These are phyloP conservation scores for Ballota nigra DNA, from an alignment of 257 asterid genomes.

Conservation along the genomic window DNA sequence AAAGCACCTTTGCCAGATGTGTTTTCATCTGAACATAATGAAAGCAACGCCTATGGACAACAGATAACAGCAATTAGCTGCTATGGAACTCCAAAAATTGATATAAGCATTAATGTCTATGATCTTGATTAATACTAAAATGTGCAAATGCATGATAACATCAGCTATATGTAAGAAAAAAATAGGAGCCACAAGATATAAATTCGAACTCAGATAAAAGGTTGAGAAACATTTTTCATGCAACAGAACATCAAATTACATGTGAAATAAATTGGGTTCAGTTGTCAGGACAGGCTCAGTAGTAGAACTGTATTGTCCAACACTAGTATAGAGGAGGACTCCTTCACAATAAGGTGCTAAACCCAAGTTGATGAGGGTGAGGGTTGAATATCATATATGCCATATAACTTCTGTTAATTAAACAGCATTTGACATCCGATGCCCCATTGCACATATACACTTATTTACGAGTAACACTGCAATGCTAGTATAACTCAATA, in stretches of 20 bases:
- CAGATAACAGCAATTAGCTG: slow-evolving; percentile 15
- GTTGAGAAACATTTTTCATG: neutral
- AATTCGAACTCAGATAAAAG: neutral
- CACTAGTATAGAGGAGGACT: neutral
- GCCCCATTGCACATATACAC: slow-evolving; percentile 5
- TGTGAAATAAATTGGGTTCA: slow-evolving; percentile 5
- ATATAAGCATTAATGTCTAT: slow-evolving; percentile 10
- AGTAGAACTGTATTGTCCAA: no score
- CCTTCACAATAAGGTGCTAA: neutral
- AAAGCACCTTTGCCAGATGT: slow-evolving; percentile 86
- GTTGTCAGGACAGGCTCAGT: slow-evolving; percentile 7
- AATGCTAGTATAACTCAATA: slow-evolving; percentile 8
- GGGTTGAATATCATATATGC: neutral
- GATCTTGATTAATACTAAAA: slow-evolving; percentile 9
- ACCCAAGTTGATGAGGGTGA: neutral
- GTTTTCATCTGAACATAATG: slow-evolving; percentile 80
- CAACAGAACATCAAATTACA: slow-evolving; percentile 10
- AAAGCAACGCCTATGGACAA: slow-evolving; percentile 71
- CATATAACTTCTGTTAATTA: neutral
- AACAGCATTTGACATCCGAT: slow-evolving; percentile 12
- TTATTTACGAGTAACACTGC: neutral
- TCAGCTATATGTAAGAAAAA: slow-evolving; percentile 5
- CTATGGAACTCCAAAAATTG: slow-evolving; percentile 12
- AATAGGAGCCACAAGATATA: neutral
- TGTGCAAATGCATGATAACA: neutral